Evolutionary conservation across 805 yeast genomes (phyloP), one percentile per base, ranked within the genome.

Genomic region (Hanseniaspora singularis): DNA sequence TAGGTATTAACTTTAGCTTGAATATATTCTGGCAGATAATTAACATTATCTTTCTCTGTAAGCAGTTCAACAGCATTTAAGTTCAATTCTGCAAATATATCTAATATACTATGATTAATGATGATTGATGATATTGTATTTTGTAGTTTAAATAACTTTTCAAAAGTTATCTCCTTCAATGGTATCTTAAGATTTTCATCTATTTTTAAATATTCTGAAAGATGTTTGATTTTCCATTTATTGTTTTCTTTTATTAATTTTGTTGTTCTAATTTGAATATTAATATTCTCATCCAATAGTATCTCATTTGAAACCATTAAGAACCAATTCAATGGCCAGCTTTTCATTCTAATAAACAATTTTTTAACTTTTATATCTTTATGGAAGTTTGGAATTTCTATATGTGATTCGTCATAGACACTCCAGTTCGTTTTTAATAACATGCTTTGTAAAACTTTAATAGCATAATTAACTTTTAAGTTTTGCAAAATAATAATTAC

Each of bases 261-360:
- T 18, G 64, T 63, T 31, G 62, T 60, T 37, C 62, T 54, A 40
- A 60, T 57, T 38, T 61, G 63, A 26, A 63, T 55, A 11, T 59
- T 49, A 39, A 64, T 60, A 4, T 63, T 53, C 10, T 60, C 52
- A 15, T 58, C 53, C 1, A 65, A 60, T 3, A 63, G 59, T 7
- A 61, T 53, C n/a, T 60, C 55, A 28, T 19, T 47, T 2, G 64
- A 56, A 20, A 62, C 50, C 12, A 63, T 57, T 28, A 63, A 46
- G 48, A 59, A 63, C 66, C 66, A 63, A 47, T 60, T 59, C 6
- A 56, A 53, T 7, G 65, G 65, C 66, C 66, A 63, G 20, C 55
- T 57, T 8, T 62, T 59, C 46, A 63, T 43, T 31, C 61, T 56
- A 8, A 62, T 56, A 40, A 60, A 62, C 3, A 60, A 38, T 38